Percentiles rank a stretch among this genome's conserved stretches.
Conservation (phyloP, 768 basidiomycete genomes). For the Tricholoma bakamatsutake region DNA sequence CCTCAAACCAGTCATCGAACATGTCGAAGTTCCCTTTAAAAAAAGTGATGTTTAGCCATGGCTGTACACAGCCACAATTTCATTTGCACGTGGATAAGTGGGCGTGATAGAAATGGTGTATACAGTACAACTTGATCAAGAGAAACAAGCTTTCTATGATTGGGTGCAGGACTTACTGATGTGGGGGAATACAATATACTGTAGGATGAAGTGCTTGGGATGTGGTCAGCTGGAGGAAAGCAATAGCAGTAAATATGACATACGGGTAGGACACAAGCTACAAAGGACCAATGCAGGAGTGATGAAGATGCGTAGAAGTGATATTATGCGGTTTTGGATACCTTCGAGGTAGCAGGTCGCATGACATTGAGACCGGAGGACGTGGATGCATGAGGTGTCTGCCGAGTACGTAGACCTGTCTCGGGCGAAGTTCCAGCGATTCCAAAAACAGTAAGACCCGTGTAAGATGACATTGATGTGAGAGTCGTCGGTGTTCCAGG, state of each 20-base stretch:
- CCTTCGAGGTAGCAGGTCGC: not conserved
- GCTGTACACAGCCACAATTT: too few species aligned
- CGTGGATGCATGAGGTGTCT: not conserved
- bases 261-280: not conserved
- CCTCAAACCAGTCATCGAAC: too few species aligned
- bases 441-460: not conserved
- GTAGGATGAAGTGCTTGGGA: not conserved
- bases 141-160: not conserved
- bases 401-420: not conserved
- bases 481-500: not conserved
- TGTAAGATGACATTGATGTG: not conserved
- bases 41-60: too few species aligned
- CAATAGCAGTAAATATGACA: not conserved
- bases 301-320: not conserved
- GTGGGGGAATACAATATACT: not conserved
- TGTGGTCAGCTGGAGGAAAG: not conserved
- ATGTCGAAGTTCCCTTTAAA: too few species aligned
- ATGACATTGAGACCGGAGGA: not conserved
- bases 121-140: slow-evolving; percentile 8
- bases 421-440: not conserved
- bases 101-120: not conserved
- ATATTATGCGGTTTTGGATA: not conserved
- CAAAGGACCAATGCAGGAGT: not conserved
- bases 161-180: not conserved
- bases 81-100: not conserved